Evolutionary conservation across 306 rosid genomes (phyloP).

Genomic region (Gleditsia sinensis): DNA sequence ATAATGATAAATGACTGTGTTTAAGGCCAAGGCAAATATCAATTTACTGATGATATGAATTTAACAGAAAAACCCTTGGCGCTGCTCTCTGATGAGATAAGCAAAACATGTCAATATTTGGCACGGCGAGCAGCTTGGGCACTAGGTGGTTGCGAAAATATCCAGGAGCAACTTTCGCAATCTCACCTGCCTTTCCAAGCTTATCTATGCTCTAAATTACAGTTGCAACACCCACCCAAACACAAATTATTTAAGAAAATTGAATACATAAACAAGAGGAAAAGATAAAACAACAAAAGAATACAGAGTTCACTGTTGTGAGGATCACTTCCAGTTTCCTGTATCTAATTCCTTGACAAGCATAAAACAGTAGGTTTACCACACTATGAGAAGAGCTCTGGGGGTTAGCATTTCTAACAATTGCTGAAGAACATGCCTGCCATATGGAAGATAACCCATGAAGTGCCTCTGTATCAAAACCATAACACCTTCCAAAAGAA

Average conservation of each 20-base stretch:
- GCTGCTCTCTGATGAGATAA: slow-evolving; percentile 71
- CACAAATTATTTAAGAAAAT: slow-evolving; percentile 1
- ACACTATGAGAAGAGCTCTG: slow-evolving; percentile 44
- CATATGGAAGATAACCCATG: slow-evolving; percentile 60
- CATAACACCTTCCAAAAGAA: not conserved
- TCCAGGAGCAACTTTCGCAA: slow-evolving; percentile 91
- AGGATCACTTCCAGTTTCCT: slow-evolving; percentile 84
- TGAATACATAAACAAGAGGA: not conserved
- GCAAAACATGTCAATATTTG: slow-evolving; percentile 88
- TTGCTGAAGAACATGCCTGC: slow-evolving; percentile 63
- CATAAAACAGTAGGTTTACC: slow-evolving; percentile 65
- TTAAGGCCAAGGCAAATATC: not conserved
- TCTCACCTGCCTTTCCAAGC: slow-evolving; percentile 87
- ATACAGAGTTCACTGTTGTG: slow-evolving; percentile 46
- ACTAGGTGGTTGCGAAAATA: slow-evolving; percentile 89
- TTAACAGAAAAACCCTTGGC: slow-evolving; percentile 44
- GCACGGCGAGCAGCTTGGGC: slow-evolving; percentile 94
- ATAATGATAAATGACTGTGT: not conserved
- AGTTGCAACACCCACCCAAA: slow-evolving; percentile 17
- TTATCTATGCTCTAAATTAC: slow-evolving; percentile 62
- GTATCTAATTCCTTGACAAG: slow-evolving; percentile 73
- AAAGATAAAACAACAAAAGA: not conserved
- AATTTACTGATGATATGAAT: not conserved
- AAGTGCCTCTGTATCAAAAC: not conserved
- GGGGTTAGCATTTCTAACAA: slow-evolving; percentile 46